A percentile compares a stretch with the other conserved stretches of the same genome.
phyloP scores from a whole-genome alignment of 176 grass and related monocot species.

The Triticum aestivum region IWGSC_CS_RefSeq_v2.1 NC_057811.1:289277679-289278178 shows the following conservation, averaged over 20 bases:
- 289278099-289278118: constrained; percentile 86
- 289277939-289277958: constrained; percentile 66
- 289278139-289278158: constrained; percentile 54
- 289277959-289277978: constrained; percentile 32
- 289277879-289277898: constrained; percentile 71
- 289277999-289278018: neutral
- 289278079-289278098: constrained; percentile 68
- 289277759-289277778: neutral
- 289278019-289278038: neutral
- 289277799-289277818: constrained; percentile 16
- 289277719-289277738: neutral
- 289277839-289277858: constrained; percentile 71
- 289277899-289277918: constrained; percentile 65
- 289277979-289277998: neutral
- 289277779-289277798: neutral
- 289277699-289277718: neutral
- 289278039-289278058: constrained; percentile 67
- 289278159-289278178: constrained; percentile 29
- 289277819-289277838: constrained; percentile 27
- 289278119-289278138: constrained; percentile 79
- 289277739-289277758: neutral
- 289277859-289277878: constrained; percentile 55
- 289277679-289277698: neutral
- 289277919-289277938: constrained; percentile 67
- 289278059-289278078: constrained; percentile 88